Conservation (phyloP, 768 basidiomycete genomes). For the Trametes elegans region DNA sequence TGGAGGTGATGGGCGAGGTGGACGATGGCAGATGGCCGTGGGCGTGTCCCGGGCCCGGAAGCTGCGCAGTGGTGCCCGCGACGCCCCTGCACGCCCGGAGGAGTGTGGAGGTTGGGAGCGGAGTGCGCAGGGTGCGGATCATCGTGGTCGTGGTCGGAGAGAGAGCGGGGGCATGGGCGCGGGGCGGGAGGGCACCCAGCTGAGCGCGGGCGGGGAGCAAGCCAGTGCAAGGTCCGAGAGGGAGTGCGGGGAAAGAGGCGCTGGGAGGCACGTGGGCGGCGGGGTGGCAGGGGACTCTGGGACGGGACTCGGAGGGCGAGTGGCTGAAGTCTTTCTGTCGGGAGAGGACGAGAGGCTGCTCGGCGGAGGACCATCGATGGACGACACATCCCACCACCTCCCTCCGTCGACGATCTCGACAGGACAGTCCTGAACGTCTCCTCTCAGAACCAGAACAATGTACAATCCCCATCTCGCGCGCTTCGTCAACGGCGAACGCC, state of each 20-base stretch:
- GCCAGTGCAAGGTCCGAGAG: conserved; percentile 5
- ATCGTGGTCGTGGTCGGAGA: conserved; percentile 18
- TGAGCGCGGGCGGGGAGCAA: not conserved
- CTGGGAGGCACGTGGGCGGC: not conserved
- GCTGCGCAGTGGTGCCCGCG: conserved; percentile 13
- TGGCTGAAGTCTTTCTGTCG: not conserved
- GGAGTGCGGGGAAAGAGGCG: conserved; percentile 7
- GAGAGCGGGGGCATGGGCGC: conserved; percentile 5
- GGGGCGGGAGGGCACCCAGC: not conserved
- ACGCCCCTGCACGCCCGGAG: conserved; percentile 7
- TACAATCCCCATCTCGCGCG: conserved; percentile 12
- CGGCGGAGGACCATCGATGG: conserved; percentile 5
- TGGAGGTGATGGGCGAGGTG: conserved; percentile 62
- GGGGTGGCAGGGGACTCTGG: not conserved
- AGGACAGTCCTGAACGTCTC: not conserved
- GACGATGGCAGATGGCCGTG: conserved; percentile 42
- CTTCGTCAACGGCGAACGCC: conserved; percentile 16
- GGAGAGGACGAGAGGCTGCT: not conserved
- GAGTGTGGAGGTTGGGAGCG: not conserved
- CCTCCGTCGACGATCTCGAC: not conserved
- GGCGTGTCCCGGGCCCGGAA: conserved; percentile 20
- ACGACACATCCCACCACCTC: not conserved
- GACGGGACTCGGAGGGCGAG: not conserved
- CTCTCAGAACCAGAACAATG: conserved; percentile 9
- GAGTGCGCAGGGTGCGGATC: conserved; percentile 22